Evolutionary conservation across 1,139 yeast genomes (phyloP), one percentile per base, ranked within the genome.

Genomic region (Yamadazyma songkhlaensis): DNA sequence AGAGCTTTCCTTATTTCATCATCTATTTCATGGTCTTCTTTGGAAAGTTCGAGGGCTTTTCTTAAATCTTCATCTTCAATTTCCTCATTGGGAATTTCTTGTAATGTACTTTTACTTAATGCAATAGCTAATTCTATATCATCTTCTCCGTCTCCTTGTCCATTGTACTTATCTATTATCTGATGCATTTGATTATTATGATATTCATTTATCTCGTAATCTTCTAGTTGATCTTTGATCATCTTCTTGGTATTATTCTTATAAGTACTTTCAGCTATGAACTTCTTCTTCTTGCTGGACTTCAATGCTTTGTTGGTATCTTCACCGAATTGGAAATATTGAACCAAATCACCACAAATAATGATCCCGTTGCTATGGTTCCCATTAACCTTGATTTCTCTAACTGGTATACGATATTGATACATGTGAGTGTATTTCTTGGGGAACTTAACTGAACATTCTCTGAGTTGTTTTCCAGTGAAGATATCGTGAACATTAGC

Each of bases 401-500:
- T 54, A 3, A 75, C 73, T 0, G 82, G 79, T 9, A 67, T 53
- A 12, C 67, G 48, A 37, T 50, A 42, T 20, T 41, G 36, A 33
- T 49, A 46, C 51, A 55, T 47, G 25, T 51, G 51, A 2, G 43
- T 42, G 34, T 67, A 64, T 37, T 67, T 62, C 40, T 66, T 67
- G 3, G 81, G 75, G 25, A 71, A 65, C 38, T 74, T 65, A 3
- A 67, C 55, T 7, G 76, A 67, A 6, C 74, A 73, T 21, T 72
- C 72, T 38, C 80, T 60, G 11, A 80, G 52, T 32, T 64, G 67
- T 31, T 67, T 71, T 2, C 92, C 92, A 0, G 79, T 79, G 37
- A 79, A 65, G 0, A 78, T 68, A 52, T 87, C 86, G 55, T 78
- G 78, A 17, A 84, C 61, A 35, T 80, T 76, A 4, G 81, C 72